Conservation (phyloP, 805 yeast species). For the Candida sakaeoensis region DNA sequence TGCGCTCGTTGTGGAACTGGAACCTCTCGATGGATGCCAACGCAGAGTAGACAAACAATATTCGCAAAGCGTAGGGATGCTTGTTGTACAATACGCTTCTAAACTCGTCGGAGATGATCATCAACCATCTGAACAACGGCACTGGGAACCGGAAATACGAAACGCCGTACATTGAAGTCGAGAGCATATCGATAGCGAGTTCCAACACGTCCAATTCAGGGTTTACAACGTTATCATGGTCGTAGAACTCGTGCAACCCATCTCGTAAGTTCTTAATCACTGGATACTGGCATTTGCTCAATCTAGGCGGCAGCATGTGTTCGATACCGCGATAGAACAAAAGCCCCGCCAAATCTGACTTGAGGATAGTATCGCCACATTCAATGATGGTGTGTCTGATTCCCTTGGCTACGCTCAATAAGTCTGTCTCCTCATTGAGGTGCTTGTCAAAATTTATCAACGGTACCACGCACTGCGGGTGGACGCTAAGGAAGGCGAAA, state of each 20-base stretch:
- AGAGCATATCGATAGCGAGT: neutral
- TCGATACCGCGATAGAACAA: slow-evolving; percentile 1
- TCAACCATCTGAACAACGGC: slow-evolving; percentile 28
- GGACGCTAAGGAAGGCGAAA: slow-evolving; percentile 28
- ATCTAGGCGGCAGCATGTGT: slow-evolving; percentile 1
- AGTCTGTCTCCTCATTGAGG: slow-evolving; percentile 13
- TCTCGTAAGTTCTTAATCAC: neutral
- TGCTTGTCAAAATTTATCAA: slow-evolving; percentile 21
- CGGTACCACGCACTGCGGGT: slow-evolving; percentile 28
- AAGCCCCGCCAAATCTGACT: slow-evolving; percentile 5
- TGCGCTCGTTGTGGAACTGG: slow-evolving; percentile 16
- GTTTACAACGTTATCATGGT: neutral
- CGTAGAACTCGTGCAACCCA: neutral
- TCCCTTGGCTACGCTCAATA: slow-evolving; percentile 19
- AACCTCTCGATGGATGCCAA: slow-evolving; percentile 20
- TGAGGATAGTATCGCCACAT: slow-evolving; percentile 6
- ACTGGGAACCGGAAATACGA: slow-evolving; percentile 21
- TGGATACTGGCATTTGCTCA: slow-evolving; percentile 5
- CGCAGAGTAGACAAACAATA: slow-evolving; percentile 20
- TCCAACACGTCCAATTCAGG: neutral
- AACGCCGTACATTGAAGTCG: neutral
- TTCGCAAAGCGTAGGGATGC: slow-evolving; percentile 23
- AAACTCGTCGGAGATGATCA: slow-evolving; percentile 16
- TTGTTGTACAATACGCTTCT: slow-evolving; percentile 17
- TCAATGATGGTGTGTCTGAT: slow-evolving; percentile 10